Base-by-base conservation (phyloP, 1,284 basidiomycete genomes). In the Rhodotorula sp. region DNA sequence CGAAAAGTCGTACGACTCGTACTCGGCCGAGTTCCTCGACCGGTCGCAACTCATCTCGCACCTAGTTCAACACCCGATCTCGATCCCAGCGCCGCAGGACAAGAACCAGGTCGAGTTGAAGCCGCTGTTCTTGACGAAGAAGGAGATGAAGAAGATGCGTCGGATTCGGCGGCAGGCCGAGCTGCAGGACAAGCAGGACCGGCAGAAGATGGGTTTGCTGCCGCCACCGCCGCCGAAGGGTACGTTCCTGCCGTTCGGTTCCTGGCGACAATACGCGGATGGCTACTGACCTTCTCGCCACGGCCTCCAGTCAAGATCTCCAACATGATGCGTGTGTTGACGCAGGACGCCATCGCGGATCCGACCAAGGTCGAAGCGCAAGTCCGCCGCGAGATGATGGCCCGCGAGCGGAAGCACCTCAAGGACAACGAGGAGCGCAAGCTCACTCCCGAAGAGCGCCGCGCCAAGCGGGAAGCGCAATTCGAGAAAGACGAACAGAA, bases 261-360 rank as follows among this genome's bases (percentile, higher is more conserved):
- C 21, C 12, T 28, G 45, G 31, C 26, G 10, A 21, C 10, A 6
- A 28, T 26, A 54, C 47, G 28, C 26, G 67, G 43, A 12, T 15
- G 77, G 52, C 73, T 70, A 77, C 60, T 31, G 34, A 56, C 48
- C 5, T 23, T n/a, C 78, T 43, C 71, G 71, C 76, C 54, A 16
- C 31, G 59, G 26, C 45, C 15, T 54, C 14, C 78, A 93, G 95
- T 99, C 69, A 92, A 94, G 62, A 85, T 99, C 68, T 88, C 91
- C 58, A 99, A 99, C 82, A 83, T 99, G 79, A 98, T 99, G 95
- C 94, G 94, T 79, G 97, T 99, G 19, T 85, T 99, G 54, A 97
- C 95, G 0, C 92, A 92, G 16, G 95, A 98, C 80, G 95, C 94
- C 0, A 90, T 98, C 18, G 91, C 94, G 84, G 97, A 99, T 80